These are phyloP conservation scores for Didymella keratinophila DNA, from an alignment of 2,329 filamentous ascomycete species.

Conservation along the genomic window DNA sequence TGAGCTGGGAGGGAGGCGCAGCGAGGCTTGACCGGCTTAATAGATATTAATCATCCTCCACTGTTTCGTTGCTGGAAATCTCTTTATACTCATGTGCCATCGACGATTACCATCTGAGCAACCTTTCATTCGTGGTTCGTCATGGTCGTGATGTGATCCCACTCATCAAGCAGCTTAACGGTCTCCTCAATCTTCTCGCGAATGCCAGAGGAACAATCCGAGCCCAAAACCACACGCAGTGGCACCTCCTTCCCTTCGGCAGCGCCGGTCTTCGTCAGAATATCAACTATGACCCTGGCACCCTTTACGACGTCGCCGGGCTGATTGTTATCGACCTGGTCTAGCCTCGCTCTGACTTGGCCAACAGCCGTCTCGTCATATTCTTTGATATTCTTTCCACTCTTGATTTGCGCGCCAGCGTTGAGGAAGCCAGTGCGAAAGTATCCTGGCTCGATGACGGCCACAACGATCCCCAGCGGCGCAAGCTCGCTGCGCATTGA, in stretches of 20 bases:
- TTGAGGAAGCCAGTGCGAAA: constrained; percentile 61
- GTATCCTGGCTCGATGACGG: constrained; percentile 59
- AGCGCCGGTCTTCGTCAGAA: constrained; percentile 61
- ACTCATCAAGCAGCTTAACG: constrained; percentile 41
- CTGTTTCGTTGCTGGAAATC: too few species aligned
- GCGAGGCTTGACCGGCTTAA: too few species aligned
- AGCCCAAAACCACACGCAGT: constrained; percentile 62
- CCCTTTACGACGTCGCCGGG: constrained; percentile 65
- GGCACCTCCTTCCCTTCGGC: constrained; percentile 61
- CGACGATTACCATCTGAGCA: too few species aligned
- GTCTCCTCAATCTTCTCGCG: constrained; percentile 31
- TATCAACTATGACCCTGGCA: constrained; percentile 61
- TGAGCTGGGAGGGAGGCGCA: too few species aligned
- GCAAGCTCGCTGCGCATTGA: constrained; percentile 54
- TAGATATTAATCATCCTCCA: too few species aligned
- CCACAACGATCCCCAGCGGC: constrained; percentile 55
- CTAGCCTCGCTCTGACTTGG: constrained; percentile 43
- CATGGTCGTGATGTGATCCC: constrained; percentile 40
- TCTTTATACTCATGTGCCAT: too few species aligned
- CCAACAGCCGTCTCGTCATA: constrained; percentile 50
- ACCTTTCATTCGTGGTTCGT: constrained; percentile 28
- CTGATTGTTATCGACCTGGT: constrained; percentile 57
- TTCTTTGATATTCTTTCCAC: constrained; percentile 31
- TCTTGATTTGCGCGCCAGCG: constrained; percentile 28
- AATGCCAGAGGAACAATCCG: constrained; percentile 22